Percentiles rank a stretch among this genome's conserved stretches.
These are phyloP conservation scores for Trichosporon sp. DNA, from an alignment of 1,284 basidiomycete genomes.

Conservation along the genomic window DNA sequence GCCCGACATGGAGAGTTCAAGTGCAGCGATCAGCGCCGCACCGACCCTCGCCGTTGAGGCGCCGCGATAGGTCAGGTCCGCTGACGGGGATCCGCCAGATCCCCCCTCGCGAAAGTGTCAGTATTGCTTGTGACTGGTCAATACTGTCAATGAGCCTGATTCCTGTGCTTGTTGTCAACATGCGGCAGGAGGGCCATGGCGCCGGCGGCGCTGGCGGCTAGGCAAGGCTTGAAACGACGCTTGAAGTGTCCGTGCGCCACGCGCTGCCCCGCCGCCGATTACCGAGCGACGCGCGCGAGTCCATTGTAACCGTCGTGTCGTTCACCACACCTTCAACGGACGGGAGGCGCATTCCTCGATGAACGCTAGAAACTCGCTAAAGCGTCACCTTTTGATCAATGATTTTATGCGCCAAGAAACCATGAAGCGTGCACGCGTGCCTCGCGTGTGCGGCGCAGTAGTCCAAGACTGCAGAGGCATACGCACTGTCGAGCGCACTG, in stretches of 20 bases:
- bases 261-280: neutral
- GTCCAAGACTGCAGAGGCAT: too few species aligned
- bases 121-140: neutral
- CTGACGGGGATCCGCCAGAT: too few species aligned
- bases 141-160: neutral
- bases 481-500: too few species aligned
- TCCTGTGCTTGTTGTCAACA: neutral
- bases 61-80: neutral
- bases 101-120: too few species aligned
- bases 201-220: too few species aligned
- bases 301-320: neutral
- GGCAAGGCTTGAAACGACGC: neutral
- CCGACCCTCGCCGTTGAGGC: neutral
- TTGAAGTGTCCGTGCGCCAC: constrained; percentile 8
- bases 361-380: too few species aligned
- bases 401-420: too few species aligned
- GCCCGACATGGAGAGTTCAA: neutral
- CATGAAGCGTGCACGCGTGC: too few species aligned
- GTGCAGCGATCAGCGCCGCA: neutral
- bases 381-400: too few species aligned
- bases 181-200: neutral
- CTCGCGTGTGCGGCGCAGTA: too few species aligned
- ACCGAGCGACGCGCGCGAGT: neutral
- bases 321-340: too few species aligned
- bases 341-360: too few species aligned